Evolutionary conservation across 192 early-diverging fungal species (phyloP).

Genomic region (Mortierella antarctica): DNA sequence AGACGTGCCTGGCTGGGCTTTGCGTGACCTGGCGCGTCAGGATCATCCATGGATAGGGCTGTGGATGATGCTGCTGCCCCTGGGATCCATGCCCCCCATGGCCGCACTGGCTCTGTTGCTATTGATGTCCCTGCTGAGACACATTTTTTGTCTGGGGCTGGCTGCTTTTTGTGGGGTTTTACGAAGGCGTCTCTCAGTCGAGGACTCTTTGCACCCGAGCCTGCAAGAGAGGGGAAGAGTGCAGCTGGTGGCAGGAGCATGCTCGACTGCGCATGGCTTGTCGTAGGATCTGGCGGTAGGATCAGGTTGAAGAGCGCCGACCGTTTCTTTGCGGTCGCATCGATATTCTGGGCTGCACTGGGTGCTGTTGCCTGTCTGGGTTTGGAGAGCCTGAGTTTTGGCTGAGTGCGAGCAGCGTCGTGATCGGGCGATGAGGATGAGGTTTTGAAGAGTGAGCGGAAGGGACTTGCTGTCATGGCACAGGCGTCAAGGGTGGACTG

Average conservation of each 20-base stretch:
- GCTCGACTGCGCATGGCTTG: background rate
- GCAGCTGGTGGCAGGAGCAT: constrained; percentile 9
- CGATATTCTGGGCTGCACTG: constrained; percentile 1
- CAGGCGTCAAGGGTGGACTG: background rate
- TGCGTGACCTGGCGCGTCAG: too few relatives aligned
- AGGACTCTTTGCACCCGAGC: background rate
- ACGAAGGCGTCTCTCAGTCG: constrained; percentile 12
- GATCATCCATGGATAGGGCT: too few relatives aligned
- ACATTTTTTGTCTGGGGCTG: too few relatives aligned
- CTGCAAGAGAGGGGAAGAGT: constrained; percentile 1
- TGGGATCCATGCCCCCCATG: background rate
- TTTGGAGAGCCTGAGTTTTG: constrained; percentile 15
- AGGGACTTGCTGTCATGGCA: constrained; percentile 13
- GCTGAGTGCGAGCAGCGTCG: background rate
- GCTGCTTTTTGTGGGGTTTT: constrained; percentile 1
- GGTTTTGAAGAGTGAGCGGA: constrained; percentile 13
- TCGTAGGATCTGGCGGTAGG: background rate
- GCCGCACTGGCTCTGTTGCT: background rate
- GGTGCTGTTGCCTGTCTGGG: constrained; percentile 1
- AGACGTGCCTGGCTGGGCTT: too few relatives aligned
- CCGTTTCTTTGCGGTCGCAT: constrained; percentile 1
- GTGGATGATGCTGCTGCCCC: too few relatives aligned
- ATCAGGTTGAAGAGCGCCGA: background rate
- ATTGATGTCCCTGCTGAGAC: background rate
- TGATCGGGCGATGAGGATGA: background rate